Evolutionary conservation across 768 basidiomycete genomes (phyloP).

Genomic region (Lenzites betulinus): DNA sequence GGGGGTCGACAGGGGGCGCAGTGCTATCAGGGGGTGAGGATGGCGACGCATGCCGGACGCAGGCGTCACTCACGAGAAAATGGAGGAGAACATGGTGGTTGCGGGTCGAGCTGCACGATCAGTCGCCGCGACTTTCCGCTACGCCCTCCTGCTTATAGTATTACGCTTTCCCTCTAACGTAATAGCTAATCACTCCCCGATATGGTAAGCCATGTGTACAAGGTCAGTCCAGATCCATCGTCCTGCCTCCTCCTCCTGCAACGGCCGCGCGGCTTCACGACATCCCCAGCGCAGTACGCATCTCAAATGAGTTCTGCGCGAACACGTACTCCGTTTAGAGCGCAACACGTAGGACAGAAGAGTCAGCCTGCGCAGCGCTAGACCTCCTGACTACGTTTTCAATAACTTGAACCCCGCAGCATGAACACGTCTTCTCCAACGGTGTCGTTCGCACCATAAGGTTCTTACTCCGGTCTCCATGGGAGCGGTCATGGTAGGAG

Average conservation of each 20-base stretch:
- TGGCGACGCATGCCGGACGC: constrained; percentile 1
- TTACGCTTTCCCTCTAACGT: constrained; percentile 5
- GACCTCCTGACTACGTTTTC: no score
- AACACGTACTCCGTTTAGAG: no score
- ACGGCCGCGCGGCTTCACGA: neutral
- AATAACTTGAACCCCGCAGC: no score
- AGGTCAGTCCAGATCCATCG: neutral
- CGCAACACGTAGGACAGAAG: no score
- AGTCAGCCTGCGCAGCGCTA: no score
- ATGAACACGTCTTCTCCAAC: no score
- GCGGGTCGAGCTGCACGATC: constrained; percentile 5
- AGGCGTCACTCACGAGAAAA: constrained; percentile 69
- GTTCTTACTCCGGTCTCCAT: no score
- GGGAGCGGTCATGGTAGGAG: no score
- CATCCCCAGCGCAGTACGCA: no score
- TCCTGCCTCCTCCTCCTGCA: neutral
- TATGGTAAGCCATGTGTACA: neutral
- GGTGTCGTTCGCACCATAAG: no score
- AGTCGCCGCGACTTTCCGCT: neutral
- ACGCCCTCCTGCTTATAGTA: constrained; percentile 3
- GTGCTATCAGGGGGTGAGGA: constrained; percentile 42
- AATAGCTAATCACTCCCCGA: neutral
- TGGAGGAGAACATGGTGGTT: constrained; percentile 71
- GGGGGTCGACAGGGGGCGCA: constrained; percentile 57
- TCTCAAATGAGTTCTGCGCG: no score